Base-by-base conservation (phyloP, 2,329 filamentous ascomycete genomes). In the Metarhizium guizhouense region DNA sequence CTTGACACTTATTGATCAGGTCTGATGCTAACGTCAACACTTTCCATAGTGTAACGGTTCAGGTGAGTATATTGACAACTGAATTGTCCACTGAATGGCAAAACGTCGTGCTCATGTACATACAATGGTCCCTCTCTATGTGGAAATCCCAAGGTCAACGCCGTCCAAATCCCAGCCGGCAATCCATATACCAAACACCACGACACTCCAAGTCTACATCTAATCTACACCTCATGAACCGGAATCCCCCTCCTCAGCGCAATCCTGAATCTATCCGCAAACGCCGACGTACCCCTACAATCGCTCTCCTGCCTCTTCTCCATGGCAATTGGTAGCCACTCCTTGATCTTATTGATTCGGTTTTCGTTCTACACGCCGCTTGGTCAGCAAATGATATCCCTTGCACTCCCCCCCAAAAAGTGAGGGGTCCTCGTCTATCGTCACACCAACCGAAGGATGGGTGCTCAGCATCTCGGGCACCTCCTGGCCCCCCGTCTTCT, bases 381-480 rank as follows among this genome's bases (percentile, higher is more conserved):
- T 43, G 6, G n/a, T 43, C 16, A 43, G 40, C 40, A 43, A 14
- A 14, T 10, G 34, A 40, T 13, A 13, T 40, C 38, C 14, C 38
- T 16, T 16, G 11, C 34, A 8, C 34, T 11, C 34, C 13, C 34
- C 8, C 34, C 13, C 34, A 36, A 52, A 16, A 55, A n/a, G n/a
- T n/a, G 7, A 34, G 6, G 6, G 10, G n/a, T 1, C 34, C 43
- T 47, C 6, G 43, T n/a, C 43, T 14, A 45, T 4, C 11, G 16
- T 1, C 10, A n/a, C 50, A 72, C 80, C 57, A 72, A 84, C 82
- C 59, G 85, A 86, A 40, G 88, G 88, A 72, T 93, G 88, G 6
- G 88, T 92, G 64, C 82, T 87, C 62, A 90, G 70, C 73, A 88
- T 85, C 69, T 91, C 84, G 1, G 87, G 87, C 42, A 45, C 76